Evolutionary conservation across 148 eudicot genomes (phyloP).

Genomic region (Amaranthus palmeri): DNA sequence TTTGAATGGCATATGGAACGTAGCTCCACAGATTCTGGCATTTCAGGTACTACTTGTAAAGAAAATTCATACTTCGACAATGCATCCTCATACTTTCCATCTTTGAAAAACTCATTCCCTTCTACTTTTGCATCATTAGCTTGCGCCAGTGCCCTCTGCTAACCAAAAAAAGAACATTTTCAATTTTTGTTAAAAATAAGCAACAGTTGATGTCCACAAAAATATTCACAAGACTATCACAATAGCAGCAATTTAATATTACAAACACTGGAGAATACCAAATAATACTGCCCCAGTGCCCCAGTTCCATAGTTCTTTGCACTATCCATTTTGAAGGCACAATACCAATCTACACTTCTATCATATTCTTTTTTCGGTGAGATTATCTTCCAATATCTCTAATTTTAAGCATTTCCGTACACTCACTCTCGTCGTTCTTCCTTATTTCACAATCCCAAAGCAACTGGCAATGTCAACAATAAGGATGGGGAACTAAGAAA

Average conservation of each 20-base stretch:
- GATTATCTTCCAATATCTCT: too few species aligned
- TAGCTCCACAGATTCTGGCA: slow-evolving; percentile 56
- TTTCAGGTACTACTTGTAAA: slow-evolving; percentile 61
- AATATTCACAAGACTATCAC: neutral
- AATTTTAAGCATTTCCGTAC: too few species aligned
- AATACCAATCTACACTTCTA: too few species aligned
- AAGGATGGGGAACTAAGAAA: too few species aligned
- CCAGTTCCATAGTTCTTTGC: too few species aligned
- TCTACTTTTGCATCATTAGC: slow-evolving; percentile 80
- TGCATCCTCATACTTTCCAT: slow-evolving; percentile 74
- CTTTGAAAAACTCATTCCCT: slow-evolving; percentile 72
- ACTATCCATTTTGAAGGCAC: too few species aligned
- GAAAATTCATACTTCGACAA: slow-evolving; percentile 61
- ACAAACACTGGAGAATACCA: neutral
- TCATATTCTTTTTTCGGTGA: too few species aligned
- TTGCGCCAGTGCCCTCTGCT: slow-evolving; percentile 57
- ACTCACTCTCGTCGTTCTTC: too few species aligned
- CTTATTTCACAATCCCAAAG: too few species aligned
- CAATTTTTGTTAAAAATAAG: neutral
- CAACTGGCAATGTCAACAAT: too few species aligned
- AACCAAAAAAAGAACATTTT: neutral
- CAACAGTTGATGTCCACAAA: neutral
- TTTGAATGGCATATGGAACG: slow-evolving; percentile 89
- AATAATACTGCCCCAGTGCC: too few species aligned
- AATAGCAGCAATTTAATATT: neutral